Conservation (phyloP, 2,329 filamentous ascomycete species). For the Elsinoe batatas region DNA sequence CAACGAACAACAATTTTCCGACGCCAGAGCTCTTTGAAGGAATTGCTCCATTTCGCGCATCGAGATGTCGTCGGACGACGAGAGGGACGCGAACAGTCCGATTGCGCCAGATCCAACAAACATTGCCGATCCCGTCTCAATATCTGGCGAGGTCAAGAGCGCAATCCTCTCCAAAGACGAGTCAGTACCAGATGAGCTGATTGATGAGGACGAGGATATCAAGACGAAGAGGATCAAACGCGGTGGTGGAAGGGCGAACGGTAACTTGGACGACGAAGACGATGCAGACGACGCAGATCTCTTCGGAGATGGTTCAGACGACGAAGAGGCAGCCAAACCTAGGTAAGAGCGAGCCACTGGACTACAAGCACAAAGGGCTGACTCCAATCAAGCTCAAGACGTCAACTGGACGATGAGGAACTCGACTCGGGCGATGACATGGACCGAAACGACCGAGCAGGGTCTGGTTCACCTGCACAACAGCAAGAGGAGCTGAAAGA, state of each 20-base stretch:
- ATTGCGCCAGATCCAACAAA: conserved; percentile 20
- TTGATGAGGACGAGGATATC: conserved; percentile 20
- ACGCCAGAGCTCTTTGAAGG: too few species aligned
- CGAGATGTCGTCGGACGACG: conserved; percentile 30
- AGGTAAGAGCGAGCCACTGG: conserved; percentile 18
- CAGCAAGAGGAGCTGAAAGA: conserved; percentile 38
- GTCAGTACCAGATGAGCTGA: conserved; percentile 15
- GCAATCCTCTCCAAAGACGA: conserved; percentile 23
- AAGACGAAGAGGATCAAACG: conserved; percentile 18
- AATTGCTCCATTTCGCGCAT: not conserved
- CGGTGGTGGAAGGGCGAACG: conserved; percentile 14
- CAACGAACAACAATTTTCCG: not conserved
- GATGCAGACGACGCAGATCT: conserved; percentile 35
- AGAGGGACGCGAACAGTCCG: conserved; percentile 24
- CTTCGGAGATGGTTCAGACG: conserved; percentile 37
- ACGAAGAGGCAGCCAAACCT: conserved; percentile 19
- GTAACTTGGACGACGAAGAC: conserved; percentile 16
- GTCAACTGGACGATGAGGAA: conserved; percentile 52
- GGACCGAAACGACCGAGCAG: conserved; percentile 52
- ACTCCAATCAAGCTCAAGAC: conserved; percentile 20
- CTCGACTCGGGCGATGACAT: conserved; percentile 54
- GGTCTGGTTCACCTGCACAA: conserved; percentile 40
- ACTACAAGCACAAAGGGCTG: not conserved
- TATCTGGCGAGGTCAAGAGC: conserved; percentile 22
- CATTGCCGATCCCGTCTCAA: conserved; percentile 23